These are phyloP conservation scores for Ogataea trehaloabstinens DNA, from an alignment of 805 yeast species.

Conservation along the genomic window DNA sequence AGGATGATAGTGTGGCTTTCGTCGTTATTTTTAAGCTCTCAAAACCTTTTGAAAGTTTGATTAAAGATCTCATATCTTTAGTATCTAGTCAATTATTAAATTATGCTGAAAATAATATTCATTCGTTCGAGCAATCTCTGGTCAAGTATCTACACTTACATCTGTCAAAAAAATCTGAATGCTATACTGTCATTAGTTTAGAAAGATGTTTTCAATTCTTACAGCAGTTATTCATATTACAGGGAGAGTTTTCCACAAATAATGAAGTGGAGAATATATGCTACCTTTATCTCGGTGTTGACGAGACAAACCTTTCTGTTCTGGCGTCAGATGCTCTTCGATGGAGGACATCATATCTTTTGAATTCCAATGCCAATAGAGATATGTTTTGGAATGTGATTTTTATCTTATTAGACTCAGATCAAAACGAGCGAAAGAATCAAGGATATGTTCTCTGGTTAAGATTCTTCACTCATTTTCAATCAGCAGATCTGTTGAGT, in stretches of 20 bases:
- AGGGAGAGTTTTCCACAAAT: constrained; percentile 1
- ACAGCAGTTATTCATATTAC: constrained; percentile 34
- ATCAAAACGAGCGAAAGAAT: constrained; percentile 27
- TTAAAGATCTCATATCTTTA: neutral
- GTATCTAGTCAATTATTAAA: neutral
- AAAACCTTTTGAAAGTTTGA: neutral
- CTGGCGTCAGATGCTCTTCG: constrained; percentile 20
- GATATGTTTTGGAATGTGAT: constrained; percentile 47
- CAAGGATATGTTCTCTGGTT: constrained; percentile 56
- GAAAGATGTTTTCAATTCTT: constrained; percentile 33
- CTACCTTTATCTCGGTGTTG: constrained; percentile 35
- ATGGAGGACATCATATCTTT: constrained; percentile 42
- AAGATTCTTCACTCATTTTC: constrained; percentile 41
- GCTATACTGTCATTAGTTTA: neutral
- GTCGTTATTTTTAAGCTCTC: neutral
- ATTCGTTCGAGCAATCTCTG: neutral
- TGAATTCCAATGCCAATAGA: constrained; percentile 14
- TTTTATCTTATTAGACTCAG: constrained; percentile 33
- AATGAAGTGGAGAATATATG: constrained; percentile 27
- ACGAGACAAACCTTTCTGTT: constrained; percentile 37
- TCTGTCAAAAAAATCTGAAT: neutral
- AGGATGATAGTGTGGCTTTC: neutral
- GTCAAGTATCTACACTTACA: neutral
- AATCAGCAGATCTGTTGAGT: neutral
- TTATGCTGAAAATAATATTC: neutral